Percentiles rank a stretch among this genome's conserved stretches.
These are phyloP conservation scores for Leptodermis oblonga DNA, from an alignment of 257 asterid species.

Conservation along the genomic window DNA sequence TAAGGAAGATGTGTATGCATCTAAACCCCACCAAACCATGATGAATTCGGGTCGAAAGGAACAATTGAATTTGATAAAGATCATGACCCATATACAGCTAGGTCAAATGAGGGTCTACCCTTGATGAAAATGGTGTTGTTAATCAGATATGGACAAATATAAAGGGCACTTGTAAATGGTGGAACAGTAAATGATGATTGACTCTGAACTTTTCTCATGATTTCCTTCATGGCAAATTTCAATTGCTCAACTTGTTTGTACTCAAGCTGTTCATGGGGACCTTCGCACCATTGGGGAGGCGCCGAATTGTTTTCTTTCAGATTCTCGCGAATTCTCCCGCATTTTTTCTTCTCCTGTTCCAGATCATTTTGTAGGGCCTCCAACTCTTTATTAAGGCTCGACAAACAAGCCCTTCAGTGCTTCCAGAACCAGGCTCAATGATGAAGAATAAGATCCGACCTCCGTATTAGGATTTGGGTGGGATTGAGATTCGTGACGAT, in stretches of 20 bases:
- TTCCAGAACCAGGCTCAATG: constrained; percentile 32
- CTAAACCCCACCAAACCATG: neutral
- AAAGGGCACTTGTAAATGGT: no score
- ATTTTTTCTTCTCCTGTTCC: constrained; percentile 22
- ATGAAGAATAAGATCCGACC: no score
- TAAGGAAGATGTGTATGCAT: neutral
- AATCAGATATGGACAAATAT: neutral
- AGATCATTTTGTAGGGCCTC: constrained; percentile 27
- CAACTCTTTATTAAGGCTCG: constrained; percentile 40
- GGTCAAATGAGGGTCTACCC: neutral
- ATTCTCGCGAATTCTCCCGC: constrained; percentile 23
- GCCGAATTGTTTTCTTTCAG: constrained; percentile 14
- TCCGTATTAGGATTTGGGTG: no score
- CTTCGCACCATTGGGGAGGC: constrained; percentile 32
- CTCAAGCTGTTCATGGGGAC: constrained; percentile 13
- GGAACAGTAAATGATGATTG: no score
- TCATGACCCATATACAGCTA: neutral
- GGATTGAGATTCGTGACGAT: neutral
- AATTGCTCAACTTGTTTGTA: constrained; percentile 13
- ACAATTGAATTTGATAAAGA: no score
- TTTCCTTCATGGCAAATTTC: constrained; percentile 7
- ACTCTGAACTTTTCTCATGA: neutral
- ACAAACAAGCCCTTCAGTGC: no score
- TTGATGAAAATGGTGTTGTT: neutral
- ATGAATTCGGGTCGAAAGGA: neutral